Conservation (phyloP, 106 monocot genomes). For the Allium sativum region DNA sequence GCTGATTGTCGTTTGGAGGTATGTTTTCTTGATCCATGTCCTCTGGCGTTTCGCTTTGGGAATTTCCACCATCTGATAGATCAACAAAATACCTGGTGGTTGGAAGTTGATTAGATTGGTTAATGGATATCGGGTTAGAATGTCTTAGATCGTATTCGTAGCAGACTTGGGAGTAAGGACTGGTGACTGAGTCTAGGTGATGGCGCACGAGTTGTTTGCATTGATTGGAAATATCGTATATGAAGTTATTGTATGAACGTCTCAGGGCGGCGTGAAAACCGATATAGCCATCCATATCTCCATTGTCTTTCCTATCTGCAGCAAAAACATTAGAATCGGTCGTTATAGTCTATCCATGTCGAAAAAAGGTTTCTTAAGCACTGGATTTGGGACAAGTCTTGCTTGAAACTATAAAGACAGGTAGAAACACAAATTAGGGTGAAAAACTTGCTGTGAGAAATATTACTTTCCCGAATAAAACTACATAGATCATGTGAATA, state of each 20-base stretch:
- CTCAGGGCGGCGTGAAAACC: conserved; percentile 94
- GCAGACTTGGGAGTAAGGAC: conserved; percentile 77
- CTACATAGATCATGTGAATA: too few species aligned
- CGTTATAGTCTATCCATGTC: too few species aligned
- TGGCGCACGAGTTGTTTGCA: conserved; percentile 93
- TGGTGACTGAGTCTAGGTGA: conserved; percentile 92
- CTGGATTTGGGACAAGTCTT: too few species aligned
- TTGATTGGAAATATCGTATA: conserved; percentile 68
- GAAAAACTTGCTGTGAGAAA: too few species aligned
- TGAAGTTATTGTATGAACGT: conserved; percentile 67
- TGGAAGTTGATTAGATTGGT: conserved; percentile 30
- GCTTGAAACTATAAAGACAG: too few species aligned
- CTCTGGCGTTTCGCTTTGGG: conserved; percentile 11
- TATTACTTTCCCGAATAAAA: too few species aligned
- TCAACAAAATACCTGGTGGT: conserved; percentile 41
- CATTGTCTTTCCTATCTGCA: conserved; percentile 41
- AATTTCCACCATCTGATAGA: conserved; percentile 31
- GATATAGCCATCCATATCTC: conserved; percentile 81
- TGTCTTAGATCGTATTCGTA: conserved; percentile 38
- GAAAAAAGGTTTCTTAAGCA: too few species aligned
- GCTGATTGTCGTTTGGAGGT: conserved; percentile 59
- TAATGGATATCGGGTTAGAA: conserved; percentile 16
- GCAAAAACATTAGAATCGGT: conserved; percentile 1
- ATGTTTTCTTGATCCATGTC: conserved; percentile 65
- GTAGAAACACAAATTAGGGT: too few species aligned